Base-by-base conservation (phyloP, 2,329 filamentous ascomycete species). In the Ascochyta lentis region DNA sequence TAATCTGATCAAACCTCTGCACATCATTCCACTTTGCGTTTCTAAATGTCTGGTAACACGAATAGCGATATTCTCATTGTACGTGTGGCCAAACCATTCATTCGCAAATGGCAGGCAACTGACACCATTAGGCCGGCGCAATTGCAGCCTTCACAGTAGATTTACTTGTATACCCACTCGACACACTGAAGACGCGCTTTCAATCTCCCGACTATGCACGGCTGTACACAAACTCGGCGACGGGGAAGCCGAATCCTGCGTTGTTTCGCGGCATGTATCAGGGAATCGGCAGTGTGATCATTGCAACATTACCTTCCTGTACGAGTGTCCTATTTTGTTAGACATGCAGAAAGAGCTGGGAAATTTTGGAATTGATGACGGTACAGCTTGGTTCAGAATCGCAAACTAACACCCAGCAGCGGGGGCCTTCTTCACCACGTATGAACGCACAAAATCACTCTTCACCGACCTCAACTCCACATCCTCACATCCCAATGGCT, bases 241-340 rank as follows among this genome's bases (percentile, higher is more conserved):
- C 84, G 22, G 82, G 83, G 13, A 79, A 80, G 1, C 75, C 85
- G 29, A 84, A 82, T 40, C 79, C 81, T 49, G 74, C 83, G 19
- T 80, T 88, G 51, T 87, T 92, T 61, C 82, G 86, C 12, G 92
- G 92, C 0, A 77, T 96, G 6, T 96, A 96, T 67, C 92, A 96
- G 74, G 92, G 92, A 19, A 83, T 96, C 19, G 91, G 91, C 52
- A 93, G 90, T 67, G 89, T 96, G 22, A 86, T 96, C 9, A 77
- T 96, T 27, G 90, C 91, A 10, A 96, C 92, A 0, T 79, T 96
- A n/a, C 92, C 93, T n/a, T 90, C 90, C 52, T 91, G 89, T 91
- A 61, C 13, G 60, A 26, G 16, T 1, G 13, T 5, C 9, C 34
- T 10, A 35, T 16, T 8, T 4, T 4, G 10, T 15, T 10, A n/a